Percentiles rank a stretch among this genome's conserved stretches.
phyloP scores from a whole-genome alignment of 2,329 filamentous ascomycete genomes.

The Claviceps sorghi region DNA sequence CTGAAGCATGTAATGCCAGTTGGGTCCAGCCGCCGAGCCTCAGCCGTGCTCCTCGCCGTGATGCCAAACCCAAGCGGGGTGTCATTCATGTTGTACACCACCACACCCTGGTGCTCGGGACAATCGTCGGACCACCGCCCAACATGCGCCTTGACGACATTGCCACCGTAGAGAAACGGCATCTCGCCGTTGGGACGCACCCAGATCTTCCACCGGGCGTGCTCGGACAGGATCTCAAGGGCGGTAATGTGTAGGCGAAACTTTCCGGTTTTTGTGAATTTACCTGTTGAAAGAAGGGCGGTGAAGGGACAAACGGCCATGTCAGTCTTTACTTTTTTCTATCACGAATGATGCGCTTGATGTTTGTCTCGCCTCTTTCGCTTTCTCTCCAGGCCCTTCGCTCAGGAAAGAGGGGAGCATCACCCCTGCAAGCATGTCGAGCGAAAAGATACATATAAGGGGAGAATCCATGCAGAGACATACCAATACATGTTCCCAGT shows the following conservation, averaged over 20 bases:
- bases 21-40: slow-evolving; percentile 72
- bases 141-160: slow-evolving; percentile 58
- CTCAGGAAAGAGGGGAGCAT: neutral
- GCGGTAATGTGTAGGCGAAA: slow-evolving; percentile 88
- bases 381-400: no score
- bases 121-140: slow-evolving; percentile 82
- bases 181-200: slow-evolving; percentile 92
- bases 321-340: neutral
- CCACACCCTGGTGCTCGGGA: slow-evolving; percentile 80
- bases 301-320: neutral
- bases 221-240: slow-evolving; percentile 73
- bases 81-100: slow-evolving; percentile 86
- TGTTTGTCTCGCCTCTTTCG: neutral
- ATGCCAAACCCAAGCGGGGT: slow-evolving; percentile 88
- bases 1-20: slow-evolving; percentile 81
- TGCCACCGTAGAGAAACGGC: slow-evolving; percentile 91
- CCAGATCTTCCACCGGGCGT: slow-evolving; percentile 95
- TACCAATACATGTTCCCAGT: slow-evolving; percentile 71
- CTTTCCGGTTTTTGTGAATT: slow-evolving; percentile 94
- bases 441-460: slow-evolving; percentile 5
- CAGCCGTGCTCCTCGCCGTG: slow-evolving; percentile 72
- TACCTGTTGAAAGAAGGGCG: slow-evolving; percentile 42
- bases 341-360: neutral
- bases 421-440: no score
- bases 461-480: neutral